Conservation (phyloP, 2,329 filamentous ascomycete species). For the Xenoacremonium recifei region DNA sequence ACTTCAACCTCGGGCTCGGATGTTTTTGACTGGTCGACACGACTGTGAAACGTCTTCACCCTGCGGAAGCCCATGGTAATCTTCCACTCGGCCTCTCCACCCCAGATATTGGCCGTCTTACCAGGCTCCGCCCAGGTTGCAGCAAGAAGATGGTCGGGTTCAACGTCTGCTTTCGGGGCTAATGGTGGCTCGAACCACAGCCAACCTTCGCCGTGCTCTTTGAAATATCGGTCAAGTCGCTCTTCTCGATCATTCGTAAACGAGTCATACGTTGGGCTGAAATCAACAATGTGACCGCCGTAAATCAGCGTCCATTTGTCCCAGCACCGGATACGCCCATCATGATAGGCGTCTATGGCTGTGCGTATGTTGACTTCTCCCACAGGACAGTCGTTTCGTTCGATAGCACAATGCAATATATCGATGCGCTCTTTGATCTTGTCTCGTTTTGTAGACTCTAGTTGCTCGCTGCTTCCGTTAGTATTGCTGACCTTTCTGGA, state of each 20-base stretch:
- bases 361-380: constrained; percentile 16
- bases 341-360: constrained; percentile 19
- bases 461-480: constrained; percentile 19
- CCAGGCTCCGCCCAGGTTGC: constrained; percentile 23
- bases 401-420: constrained; percentile 9
- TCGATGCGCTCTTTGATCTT: constrained; percentile 9
- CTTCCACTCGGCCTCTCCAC: constrained; percentile 10
- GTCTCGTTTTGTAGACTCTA: constrained; percentile 21
- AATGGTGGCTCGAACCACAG: constrained; percentile 25
- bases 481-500: neutral
- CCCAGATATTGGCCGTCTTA: neutral
- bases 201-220: constrained; percentile 22
- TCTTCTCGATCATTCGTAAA: constrained; percentile 21
- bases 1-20: neutral
- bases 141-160: constrained; percentile 18
- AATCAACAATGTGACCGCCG: constrained; percentile 18
- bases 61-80: constrained; percentile 27
- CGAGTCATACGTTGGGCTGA: constrained; percentile 21
- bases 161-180: constrained; percentile 8
- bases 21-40: neutral
- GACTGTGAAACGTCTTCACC: constrained; percentile 20
- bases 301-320: constrained; percentile 24
- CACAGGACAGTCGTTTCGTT: constrained; percentile 7
- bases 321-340: constrained; percentile 20
- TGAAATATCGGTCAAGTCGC: constrained; percentile 20